A percentile compares a stretch with the other conserved stretches of the same genome.
phyloP scores from a whole-genome alignment of 2,329 filamentous ascomycete genomes.

The Phaeosphaeriaceae sp. region DNA sequence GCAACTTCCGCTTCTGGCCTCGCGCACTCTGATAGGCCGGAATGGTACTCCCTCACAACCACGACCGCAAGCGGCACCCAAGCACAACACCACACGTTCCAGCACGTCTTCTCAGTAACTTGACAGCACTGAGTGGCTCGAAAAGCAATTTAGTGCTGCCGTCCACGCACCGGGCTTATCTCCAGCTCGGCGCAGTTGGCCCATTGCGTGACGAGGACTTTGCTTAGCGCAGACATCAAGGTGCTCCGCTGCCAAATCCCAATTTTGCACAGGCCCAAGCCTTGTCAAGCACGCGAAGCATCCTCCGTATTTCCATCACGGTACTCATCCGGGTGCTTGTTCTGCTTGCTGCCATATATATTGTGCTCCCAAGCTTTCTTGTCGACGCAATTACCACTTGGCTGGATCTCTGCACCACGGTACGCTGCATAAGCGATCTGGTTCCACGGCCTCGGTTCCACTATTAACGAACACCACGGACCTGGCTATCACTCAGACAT shows the following conservation, averaged over 20 bases:
- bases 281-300: conserved; percentile 10
- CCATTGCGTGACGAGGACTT: conserved; percentile 10
- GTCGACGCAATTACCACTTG: conserved; percentile 1
- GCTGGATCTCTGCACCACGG: conserved; percentile 7
- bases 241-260: conserved; percentile 13
- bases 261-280: conserved; percentile 6
- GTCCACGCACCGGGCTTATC: neutral
- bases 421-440: conserved; percentile 8
- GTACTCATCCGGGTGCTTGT: conserved; percentile 28
- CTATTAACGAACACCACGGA: neutral
- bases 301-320: neutral
- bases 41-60: neutral
- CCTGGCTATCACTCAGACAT: neutral
- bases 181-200: conserved; percentile 13
- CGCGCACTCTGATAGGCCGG: neutral
- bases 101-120: neutral
- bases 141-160: neutral
- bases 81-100: neutral
- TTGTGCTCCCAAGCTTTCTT: conserved; percentile 13
- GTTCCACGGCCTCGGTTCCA: neutral
- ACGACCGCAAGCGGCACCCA: conserved; percentile 1
- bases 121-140: neutral
- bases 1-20: neutral
- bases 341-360: conserved; percentile 16
- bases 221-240: conserved; percentile 30